These are phyloP conservation scores for Verbena officinalis DNA, from an alignment of 257 asterid genomes.

Conservation along the genomic window DNA sequence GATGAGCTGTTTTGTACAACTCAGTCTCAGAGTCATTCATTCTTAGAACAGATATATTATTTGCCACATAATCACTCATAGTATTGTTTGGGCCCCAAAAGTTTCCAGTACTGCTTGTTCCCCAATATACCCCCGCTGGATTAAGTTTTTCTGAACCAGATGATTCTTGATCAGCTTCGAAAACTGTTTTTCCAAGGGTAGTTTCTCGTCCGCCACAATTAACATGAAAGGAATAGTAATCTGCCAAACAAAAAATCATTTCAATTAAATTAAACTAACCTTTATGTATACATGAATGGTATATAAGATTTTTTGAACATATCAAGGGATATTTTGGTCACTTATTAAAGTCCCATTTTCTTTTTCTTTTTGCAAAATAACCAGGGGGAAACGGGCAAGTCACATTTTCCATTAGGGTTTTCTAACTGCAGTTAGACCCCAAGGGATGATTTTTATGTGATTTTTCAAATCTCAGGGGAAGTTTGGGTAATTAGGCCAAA, in stretches of 20 bases:
- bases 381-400: too few relatives aligned
- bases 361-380: too few relatives aligned
- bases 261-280: neutral
- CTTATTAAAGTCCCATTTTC: too few relatives aligned
- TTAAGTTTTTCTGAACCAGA: conserved; percentile 46
- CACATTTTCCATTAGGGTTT: too few relatives aligned
- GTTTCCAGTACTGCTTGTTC: conserved; percentile 55
- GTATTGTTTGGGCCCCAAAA: conserved; percentile 32
- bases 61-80: conserved; percentile 30
- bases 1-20: conserved; percentile 52
- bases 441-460: too few relatives aligned
- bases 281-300: too few relatives aligned
- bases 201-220: conserved; percentile 54
- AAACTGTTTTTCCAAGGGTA: conserved; percentile 34
- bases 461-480: too few relatives aligned
- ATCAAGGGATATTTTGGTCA: too few relatives aligned
- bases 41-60: conserved; percentile 43
- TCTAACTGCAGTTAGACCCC: too few relatives aligned
- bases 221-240: conserved; percentile 46
- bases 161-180: conserved; percentile 44
- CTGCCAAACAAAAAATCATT: conserved; percentile 29
- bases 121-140: conserved; percentile 44
- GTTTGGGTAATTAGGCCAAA: too few relatives aligned
- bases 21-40: conserved; percentile 42
- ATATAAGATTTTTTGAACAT: too few relatives aligned